Percentiles rank a stretch among this genome's conserved stretches.
These are phyloP conservation scores for Ramularia collo-cygni DNA, from an alignment of 2,329 filamentous ascomycete species.

Conservation along the genomic window DNA sequence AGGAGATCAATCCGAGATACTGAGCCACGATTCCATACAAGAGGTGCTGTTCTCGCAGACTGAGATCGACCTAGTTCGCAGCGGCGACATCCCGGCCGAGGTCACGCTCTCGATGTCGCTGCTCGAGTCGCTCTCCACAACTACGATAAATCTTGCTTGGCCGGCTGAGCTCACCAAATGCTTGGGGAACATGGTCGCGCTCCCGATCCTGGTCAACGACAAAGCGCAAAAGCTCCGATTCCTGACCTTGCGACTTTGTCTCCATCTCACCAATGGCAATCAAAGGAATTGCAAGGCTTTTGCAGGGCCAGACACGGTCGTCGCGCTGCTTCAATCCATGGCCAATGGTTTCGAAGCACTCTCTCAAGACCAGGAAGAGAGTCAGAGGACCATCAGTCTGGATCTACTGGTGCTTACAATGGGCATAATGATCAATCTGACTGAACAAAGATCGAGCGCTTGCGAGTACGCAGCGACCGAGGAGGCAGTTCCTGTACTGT, in stretches of 20 bases:
- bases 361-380: slow-evolving; percentile 33
- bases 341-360: slow-evolving; percentile 22
- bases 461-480: slow-evolving; percentile 16
- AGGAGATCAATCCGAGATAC: slow-evolving; percentile 44
- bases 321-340: slow-evolving; percentile 28
- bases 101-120: slow-evolving; percentile 42
- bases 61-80: slow-evolving; percentile 8
- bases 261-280: slow-evolving; percentile 83
- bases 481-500: slow-evolving; percentile 14
- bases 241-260: slow-evolving; percentile 60
- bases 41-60: slow-evolving; percentile 13
- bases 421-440: slow-evolving; percentile 79
- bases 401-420: slow-evolving; percentile 71
- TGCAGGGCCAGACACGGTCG: slow-evolving; percentile 47
- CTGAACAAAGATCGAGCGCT: slow-evolving; percentile 65
- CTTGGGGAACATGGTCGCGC: slow-evolving; percentile 13
- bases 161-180: slow-evolving; percentile 16
- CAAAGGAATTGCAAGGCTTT: slow-evolving; percentile 62
- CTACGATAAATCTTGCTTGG: slow-evolving; percentile 20
- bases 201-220: slow-evolving; percentile 8
- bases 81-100: slow-evolving; percentile 35
- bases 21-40: slow-evolving; percentile 28
- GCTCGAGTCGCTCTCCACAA: slow-evolving; percentile 27
- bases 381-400: slow-evolving; percentile 48
- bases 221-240: slow-evolving; percentile 18